Conservation (phyloP, 805 yeast species). For the Pichia eremophila region DNA sequence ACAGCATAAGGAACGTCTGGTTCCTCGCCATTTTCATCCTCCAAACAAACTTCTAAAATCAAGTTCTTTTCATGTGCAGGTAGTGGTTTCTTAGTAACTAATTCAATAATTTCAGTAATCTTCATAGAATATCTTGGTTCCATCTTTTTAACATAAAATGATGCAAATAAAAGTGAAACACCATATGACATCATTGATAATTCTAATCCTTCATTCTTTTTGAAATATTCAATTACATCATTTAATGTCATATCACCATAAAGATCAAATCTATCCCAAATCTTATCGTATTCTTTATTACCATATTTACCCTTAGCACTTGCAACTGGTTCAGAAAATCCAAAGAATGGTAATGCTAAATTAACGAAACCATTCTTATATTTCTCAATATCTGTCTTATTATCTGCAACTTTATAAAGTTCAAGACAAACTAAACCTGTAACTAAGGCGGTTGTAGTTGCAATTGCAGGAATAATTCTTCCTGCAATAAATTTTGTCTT, state of each 20-base stretch:
- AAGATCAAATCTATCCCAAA: slow-evolving; percentile 92
- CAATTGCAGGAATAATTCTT: slow-evolving; percentile 96
- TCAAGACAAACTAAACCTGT: slow-evolving; percentile 93
- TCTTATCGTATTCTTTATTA: slow-evolving; percentile 67
- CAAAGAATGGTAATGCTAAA: slow-evolving; percentile 90
- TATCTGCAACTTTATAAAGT: slow-evolving; percentile 79
- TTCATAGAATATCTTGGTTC: slow-evolving; percentile 64
- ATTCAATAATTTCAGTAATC: slow-evolving; percentile 67
- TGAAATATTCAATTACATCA: slow-evolving; percentile 38
- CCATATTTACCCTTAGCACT: slow-evolving; percentile 80
- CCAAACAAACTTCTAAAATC: slow-evolving; percentile 86
- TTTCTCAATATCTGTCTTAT: slow-evolving; percentile 65
- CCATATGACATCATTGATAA: slow-evolving; percentile 89
- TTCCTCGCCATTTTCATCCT: slow-evolving; percentile 87
- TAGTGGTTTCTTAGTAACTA: slow-evolving; percentile 77
- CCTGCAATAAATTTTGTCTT: slow-evolving; percentile 98
- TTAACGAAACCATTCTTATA: slow-evolving; percentile 90
- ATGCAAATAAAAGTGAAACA: slow-evolving; percentile 81
- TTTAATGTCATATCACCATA: slow-evolving; percentile 55
- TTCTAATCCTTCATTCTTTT: slow-evolving; percentile 74
- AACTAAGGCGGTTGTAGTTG: slow-evolving; percentile 96
- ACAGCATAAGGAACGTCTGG: slow-evolving; percentile 89
- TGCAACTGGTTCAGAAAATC: slow-evolving; percentile 91
- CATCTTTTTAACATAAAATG: slow-evolving; percentile 85
- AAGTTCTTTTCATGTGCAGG: slow-evolving; percentile 65